These are phyloP conservation scores for Aspergillus pseudoterreus DNA, from an alignment of 2,329 filamentous ascomycete genomes.

Conservation along the genomic window DNA sequence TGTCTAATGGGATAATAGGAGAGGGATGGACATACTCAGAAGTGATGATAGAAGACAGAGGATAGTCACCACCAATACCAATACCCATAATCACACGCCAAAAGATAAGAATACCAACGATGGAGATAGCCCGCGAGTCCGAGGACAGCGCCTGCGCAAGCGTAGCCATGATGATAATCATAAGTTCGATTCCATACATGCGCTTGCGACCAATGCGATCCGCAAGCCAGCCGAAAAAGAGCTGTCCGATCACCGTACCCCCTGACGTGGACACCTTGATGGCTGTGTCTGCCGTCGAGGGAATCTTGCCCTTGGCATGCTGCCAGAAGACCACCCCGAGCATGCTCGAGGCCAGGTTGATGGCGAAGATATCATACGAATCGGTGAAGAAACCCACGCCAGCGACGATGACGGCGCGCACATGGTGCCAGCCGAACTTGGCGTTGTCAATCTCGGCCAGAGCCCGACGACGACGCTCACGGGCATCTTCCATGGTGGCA, in stretches of 20 bases:
- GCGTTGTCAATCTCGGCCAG: constrained; percentile 79
- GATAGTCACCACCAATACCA: constrained; percentile 79
- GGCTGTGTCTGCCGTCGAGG: constrained; percentile 66
- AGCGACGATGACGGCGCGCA: constrained; percentile 71
- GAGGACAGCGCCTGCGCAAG: constrained; percentile 67
- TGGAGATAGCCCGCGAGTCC: constrained; percentile 58
- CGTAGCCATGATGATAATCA: constrained; percentile 76
- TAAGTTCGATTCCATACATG: constrained; percentile 81
- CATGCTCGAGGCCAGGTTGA: constrained; percentile 70
- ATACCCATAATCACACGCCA: constrained; percentile 79
- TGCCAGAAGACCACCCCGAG: constrained; percentile 75
- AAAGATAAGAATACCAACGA: constrained; percentile 61
- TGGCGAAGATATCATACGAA: constrained; percentile 78
- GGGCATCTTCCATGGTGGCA: constrained; percentile 52
- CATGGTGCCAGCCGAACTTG: constrained; percentile 80
- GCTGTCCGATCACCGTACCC: constrained; percentile 78
- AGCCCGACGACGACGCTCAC: constrained; percentile 73
- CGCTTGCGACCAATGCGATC: constrained; percentile 74
- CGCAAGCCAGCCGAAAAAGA: constrained; percentile 74
- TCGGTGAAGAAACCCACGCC: constrained; percentile 89
- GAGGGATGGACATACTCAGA: constrained; percentile 55
- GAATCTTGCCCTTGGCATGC: constrained; percentile 55
- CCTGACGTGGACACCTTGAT: constrained; percentile 83
- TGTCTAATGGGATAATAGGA: not conserved
- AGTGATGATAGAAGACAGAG: constrained; percentile 77